Evolutionary conservation across 345 rosid species (phyloP), one percentile per base, ranked within the genome.

Genomic region (Salix udensis): DNA sequence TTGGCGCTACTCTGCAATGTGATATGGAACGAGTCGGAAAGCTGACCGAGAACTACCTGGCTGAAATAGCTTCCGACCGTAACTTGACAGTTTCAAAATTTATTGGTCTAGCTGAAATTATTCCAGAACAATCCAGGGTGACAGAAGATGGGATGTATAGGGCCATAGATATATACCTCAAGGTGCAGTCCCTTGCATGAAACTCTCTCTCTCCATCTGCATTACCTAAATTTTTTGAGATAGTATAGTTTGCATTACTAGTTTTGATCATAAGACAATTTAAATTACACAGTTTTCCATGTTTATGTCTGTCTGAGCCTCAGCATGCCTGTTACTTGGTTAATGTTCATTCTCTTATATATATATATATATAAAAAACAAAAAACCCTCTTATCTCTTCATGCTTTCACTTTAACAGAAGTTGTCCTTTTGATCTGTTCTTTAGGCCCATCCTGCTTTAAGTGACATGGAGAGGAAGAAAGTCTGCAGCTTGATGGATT

Each of bases 391-490:
- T 55, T 30, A 16, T 75, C n/a, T 68, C 70, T 71, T 55, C 55
- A 39, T 9, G 37, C 18, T 16, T 42, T 76, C 75, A 67, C 28
- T 78, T 65, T 18, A 62, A 15, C 15, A 34, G 10, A 34, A n/a
- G 68, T 39, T 71, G 19, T 13, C 19, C 14, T 30, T 30, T 46
- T 46, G 50, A 46, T 46, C 21, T 50, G 58, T 70, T 26, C 65
- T 31, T 70, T 69, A 95, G 98, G 98, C 98, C 68, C 98, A 95
- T 87, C 97, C 96, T 15, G 80, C 75, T 65, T 81, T 88, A 73
- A 91, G 86, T 81, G 98, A 95, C 81, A 81, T 91, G 85, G 98
- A 95, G 82, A 93, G 89, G 85, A 95, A 95, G 89, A 93, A 93
- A 88, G 93, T 89, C 1, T 93, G 98, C 88, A 89, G 97, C 76